These are phyloP conservation scores for Verticillium klebahnii DNA, from an alignment of 2,329 filamentous ascomycete genomes.

Conservation along the genomic window DNA sequence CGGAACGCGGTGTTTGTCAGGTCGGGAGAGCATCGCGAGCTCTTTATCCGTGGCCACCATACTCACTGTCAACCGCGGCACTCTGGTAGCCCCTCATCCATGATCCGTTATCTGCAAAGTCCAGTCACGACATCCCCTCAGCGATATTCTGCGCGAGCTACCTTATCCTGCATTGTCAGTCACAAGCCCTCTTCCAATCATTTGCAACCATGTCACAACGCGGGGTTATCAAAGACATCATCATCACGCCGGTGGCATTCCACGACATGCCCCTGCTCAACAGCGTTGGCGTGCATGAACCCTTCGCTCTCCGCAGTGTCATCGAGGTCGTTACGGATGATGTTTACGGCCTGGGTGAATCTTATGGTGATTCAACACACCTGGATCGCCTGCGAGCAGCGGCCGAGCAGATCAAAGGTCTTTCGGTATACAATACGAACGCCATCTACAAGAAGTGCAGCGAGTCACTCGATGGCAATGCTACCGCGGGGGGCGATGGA, in stretches of 20 bases:
- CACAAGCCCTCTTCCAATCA: background rate
- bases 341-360: conserved; percentile 32
- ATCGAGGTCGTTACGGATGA: conserved; percentile 30
- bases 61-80: background rate
- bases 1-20: background rate
- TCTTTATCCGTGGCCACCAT: background rate
- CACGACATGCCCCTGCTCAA: conserved; percentile 40
- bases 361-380: conserved; percentile 34
- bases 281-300: conserved; percentile 37
- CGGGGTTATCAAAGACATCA: conserved; percentile 28
- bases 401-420: conserved; percentile 22
- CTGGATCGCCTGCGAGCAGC: conserved; percentile 26
- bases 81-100: background rate
- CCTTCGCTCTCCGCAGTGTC: conserved; percentile 35
- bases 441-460: conserved; percentile 79
- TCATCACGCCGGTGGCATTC: conserved; percentile 38
- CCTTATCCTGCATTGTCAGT: no score
- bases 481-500: conserved; percentile 55
- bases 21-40: background rate
- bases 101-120: background rate
- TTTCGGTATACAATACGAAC: conserved; percentile 59
- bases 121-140: background rate
- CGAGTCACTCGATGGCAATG: conserved; percentile 52
- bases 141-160: background rate
- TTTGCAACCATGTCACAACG: conserved; percentile 19